A percentile compares a stretch with the other conserved stretches of the same genome.
These are phyloP conservation scores for Eurotiales sp. DNA, from an alignment of 2,329 filamentous ascomycete species.

Conservation along the genomic window DNA sequence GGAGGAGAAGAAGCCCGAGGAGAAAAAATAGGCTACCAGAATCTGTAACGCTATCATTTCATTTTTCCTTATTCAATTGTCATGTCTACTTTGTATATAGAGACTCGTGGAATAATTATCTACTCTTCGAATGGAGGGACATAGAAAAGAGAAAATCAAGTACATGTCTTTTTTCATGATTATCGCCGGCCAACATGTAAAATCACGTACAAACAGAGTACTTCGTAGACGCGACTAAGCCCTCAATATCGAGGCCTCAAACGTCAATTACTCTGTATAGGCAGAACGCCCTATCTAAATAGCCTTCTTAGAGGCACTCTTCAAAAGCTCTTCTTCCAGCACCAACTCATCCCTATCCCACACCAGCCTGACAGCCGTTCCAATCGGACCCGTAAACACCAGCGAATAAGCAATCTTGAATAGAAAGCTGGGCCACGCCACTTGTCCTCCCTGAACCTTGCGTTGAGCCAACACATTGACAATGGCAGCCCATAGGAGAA, in stretches of 20 bases:
- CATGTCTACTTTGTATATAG: slow-evolving; percentile 38
- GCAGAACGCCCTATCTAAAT: no score
- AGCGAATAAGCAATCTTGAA: slow-evolving; percentile 35
- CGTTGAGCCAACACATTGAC: slow-evolving; percentile 31
- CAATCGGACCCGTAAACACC: slow-evolving; percentile 42
- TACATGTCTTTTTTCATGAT: neutral
- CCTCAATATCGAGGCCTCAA: no score
- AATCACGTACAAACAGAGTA: no score
- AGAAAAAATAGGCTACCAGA: slow-evolving; percentile 70
- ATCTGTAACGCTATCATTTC: slow-evolving; percentile 33
- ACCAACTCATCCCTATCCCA: slow-evolving; percentile 50
- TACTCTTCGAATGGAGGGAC: slow-evolving; percentile 1
- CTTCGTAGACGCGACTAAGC: no score
- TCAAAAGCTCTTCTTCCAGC: slow-evolving; percentile 11
- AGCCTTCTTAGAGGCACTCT: slow-evolving; percentile 20
- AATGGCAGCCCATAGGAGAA: slow-evolving; percentile 45
- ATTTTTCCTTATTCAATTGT: slow-evolving; percentile 21
- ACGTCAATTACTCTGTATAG: no score
- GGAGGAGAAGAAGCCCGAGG: slow-evolving; percentile 81
- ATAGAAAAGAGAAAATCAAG: slow-evolving; percentile 14
- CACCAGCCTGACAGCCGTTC: slow-evolving; percentile 43
- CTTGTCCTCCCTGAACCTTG: slow-evolving; percentile 21
- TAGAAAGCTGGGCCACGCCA: slow-evolving; percentile 25
- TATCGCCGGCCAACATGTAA: no score
- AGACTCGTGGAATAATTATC: slow-evolving; percentile 17